These are phyloP conservation scores for Colletotrichum sojae DNA, from an alignment of 2,329 filamentous ascomycete genomes.

Conservation along the genomic window DNA sequence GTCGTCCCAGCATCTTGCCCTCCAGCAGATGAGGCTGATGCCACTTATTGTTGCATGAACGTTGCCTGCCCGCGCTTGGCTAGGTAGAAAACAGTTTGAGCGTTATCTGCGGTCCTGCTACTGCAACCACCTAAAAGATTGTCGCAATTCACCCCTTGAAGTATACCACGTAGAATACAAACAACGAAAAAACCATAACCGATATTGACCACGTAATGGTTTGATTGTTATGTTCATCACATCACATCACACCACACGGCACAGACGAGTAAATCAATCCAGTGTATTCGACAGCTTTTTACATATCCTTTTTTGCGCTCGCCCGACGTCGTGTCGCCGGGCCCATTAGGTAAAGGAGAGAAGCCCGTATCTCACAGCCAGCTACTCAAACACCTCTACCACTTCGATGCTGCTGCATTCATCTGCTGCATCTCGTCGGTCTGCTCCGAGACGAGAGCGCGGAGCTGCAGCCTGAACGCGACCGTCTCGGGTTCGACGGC, in stretches of 20 bases:
- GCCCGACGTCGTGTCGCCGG: neutral
- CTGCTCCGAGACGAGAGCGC: conserved; percentile 23
- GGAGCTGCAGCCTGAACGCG: conserved; percentile 11
- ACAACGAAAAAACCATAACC: no score
- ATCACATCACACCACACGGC: no score
- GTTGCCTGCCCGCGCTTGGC: no score
- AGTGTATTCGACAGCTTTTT: neutral
- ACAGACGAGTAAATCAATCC: neutral
- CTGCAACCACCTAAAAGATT: no score
- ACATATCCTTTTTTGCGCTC: neutral
- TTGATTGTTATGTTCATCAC: no score
- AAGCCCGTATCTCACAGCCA: neutral
- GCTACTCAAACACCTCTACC: conserved; percentile 22
- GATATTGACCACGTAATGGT: no score
- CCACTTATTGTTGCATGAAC: no score
- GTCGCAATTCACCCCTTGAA: no score
- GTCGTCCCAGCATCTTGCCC: neutral
- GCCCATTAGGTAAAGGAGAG: neutral
- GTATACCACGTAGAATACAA: no score
- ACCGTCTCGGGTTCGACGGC: neutral
- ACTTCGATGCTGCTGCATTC: neutral
- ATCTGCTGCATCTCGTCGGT: conserved; percentile 3
- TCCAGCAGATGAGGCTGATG: no score
- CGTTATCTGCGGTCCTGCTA: no score
- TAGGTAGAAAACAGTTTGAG: no score